Base-by-base conservation (phyloP, 495 filamentous ascomycete genomes). In the Bombardia bombarda region DNA sequence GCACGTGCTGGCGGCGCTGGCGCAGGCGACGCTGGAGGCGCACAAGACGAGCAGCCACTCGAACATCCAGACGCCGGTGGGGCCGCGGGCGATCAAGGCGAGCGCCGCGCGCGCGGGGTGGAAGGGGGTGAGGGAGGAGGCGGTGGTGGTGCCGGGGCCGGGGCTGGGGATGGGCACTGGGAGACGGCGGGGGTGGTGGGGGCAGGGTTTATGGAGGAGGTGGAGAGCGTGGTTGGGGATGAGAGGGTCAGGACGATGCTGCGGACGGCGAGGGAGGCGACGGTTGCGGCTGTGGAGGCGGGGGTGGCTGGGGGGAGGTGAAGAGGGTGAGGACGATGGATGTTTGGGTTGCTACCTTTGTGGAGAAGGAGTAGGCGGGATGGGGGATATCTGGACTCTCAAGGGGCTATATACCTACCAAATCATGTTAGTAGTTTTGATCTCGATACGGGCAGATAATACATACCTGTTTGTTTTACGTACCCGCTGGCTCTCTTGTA, bases 91-190 rank as follows among this genome's bases (percentile, higher is more conserved):
- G 16, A 52, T 56, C 12, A 49, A 41, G 30, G 37, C 37, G 23
- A 46, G 38, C 10, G 50, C 37, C 14, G 56, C 0, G 50, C 57
- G 35, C 38, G 44, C 40, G 0, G 56, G 49, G 17, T 65, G 61
- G 52, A 32, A 47, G 20, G 52, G 62, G 3, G 43, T 46, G 30
- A 43, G 43, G 12, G 57, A 69, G 47, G 58, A 53, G 32, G 46
- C 42, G 6, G 46, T 58, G 6, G 46, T 58, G 6, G 53, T 65
- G 35, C 47, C 60, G 10, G 57, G 49, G 20, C 49, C 53, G 40
- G 67, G 57, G 30, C 39, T 73, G 52, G 46, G n/a, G 73, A 77
- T 47, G 72, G 62, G 17, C 41, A 45, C 26, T 75, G 69, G 70
- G 73, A 77, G 51, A 57, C 66, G 34, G 50, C 44, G 4, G 42